phyloP scores from a whole-genome alignment of 75 land plant genomes.

The Azolla pinnata region DNA sequence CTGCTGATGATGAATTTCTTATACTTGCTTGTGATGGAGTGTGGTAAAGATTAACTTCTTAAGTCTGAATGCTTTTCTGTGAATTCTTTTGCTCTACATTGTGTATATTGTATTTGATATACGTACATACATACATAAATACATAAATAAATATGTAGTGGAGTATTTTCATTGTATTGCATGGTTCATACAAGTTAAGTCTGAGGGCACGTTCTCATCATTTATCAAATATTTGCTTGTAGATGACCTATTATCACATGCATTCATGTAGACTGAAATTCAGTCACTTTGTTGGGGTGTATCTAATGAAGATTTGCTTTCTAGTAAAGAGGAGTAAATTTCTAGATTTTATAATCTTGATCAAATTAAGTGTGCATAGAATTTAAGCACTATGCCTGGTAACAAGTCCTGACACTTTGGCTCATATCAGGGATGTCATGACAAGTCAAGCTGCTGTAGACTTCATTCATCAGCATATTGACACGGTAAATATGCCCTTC shows the following conservation, averaged over 20 bases:
- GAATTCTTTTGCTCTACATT: background rate
- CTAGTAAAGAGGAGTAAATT: no score
- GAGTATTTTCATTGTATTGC: background rate
- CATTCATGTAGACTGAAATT: no score
- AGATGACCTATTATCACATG: no score
- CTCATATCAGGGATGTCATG: conserved; percentile 94
- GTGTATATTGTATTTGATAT: background rate
- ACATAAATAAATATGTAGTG: background rate
- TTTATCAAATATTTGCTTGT: no score
- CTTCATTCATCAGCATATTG: conserved; percentile 62
- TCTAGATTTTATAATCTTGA: no score
- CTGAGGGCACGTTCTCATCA: background rate
- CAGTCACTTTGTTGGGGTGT: no score
- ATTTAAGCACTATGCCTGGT: no score
- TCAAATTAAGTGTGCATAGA: no score
- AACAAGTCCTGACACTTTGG: no score
- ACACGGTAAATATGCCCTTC: conserved; percentile 18
- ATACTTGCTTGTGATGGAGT: conserved; percentile 95
- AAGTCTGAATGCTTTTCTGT: background rate
- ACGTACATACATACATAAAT: background rate
- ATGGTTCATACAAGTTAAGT: background rate
- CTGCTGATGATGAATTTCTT: conserved; percentile 84
- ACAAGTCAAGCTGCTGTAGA: conserved; percentile 81
- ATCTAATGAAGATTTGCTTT: no score
- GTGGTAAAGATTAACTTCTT: conserved; percentile 42